Evolutionary conservation across 805 yeast species (phyloP).

Genomic region (Metschnikowia lunata): DNA sequence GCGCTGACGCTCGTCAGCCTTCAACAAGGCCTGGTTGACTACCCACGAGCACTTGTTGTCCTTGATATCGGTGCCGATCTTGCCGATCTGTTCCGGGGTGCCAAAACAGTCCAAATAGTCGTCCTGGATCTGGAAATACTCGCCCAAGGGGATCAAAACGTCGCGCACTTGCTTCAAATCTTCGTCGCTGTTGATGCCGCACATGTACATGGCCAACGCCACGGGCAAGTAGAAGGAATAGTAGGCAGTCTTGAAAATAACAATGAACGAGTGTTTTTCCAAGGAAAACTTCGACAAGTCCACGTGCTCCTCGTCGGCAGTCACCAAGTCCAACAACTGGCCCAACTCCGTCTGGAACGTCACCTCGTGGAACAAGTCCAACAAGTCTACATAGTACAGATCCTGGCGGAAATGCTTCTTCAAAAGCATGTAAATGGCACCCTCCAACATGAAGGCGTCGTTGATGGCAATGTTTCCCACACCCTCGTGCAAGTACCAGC

Average conservation of each 20-base stretch:
- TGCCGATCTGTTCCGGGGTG: slow-evolving; percentile 94
- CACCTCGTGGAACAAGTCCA: slow-evolving; percentile 94
- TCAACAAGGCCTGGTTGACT: slow-evolving; percentile 82
- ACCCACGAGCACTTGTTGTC: slow-evolving; percentile 99
- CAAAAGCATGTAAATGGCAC: slow-evolving; percentile 82
- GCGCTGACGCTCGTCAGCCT: slow-evolving; percentile 79
- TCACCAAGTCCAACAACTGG: slow-evolving; percentile 88
- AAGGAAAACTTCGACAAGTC: slow-evolving; percentile 84
- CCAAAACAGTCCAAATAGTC: slow-evolving; percentile 97
- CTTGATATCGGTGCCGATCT: slow-evolving; percentile 96
- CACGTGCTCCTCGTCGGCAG: slow-evolving; percentile 95
- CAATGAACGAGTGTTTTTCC: slow-evolving; percentile 90
- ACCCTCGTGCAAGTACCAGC: slow-evolving; percentile 83
- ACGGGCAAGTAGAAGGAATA: slow-evolving; percentile 97
- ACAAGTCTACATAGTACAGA: slow-evolving; percentile 77
- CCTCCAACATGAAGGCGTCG: slow-evolving; percentile 95
- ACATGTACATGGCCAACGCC: slow-evolving; percentile 91
- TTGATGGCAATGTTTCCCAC: slow-evolving; percentile 95
- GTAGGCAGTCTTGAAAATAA: slow-evolving; percentile 94
- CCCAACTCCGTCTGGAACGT: slow-evolving; percentile 98
- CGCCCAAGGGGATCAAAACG: slow-evolving; percentile 90
- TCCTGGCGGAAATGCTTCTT: slow-evolving; percentile 85
- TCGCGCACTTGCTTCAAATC: slow-evolving; percentile 87
- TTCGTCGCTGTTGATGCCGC: slow-evolving; percentile 64
- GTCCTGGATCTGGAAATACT: slow-evolving; percentile 98